phyloP scores from a whole-genome alignment of 495 filamentous ascomycete genomes.

The Oidiodendron maius region DNA sequence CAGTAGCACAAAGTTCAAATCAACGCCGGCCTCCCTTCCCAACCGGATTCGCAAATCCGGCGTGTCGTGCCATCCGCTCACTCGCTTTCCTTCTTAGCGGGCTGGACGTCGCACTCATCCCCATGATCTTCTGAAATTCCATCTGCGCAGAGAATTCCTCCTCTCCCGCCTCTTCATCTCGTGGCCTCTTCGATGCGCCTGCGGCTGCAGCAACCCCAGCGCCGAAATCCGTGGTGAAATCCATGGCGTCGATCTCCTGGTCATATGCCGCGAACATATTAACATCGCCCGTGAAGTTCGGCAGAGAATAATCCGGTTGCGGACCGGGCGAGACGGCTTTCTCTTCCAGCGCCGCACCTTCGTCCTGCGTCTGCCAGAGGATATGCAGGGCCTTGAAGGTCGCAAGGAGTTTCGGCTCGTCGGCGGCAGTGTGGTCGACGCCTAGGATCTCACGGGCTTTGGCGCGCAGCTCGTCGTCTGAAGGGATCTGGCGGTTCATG shows the following conservation, averaged over 20 bases:
- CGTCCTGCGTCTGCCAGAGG: neutral
- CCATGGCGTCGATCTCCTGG: neutral
- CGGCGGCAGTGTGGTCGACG: slow-evolving; percentile 35
- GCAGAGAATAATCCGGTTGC: neutral
- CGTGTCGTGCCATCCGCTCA: no score
- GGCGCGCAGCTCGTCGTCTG: slow-evolving; percentile 31
- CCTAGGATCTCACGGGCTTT: slow-evolving; percentile 38
- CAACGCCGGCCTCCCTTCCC: no score
- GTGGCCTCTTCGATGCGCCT: no score
- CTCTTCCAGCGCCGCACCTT: neutral
- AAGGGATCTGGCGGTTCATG: slow-evolving; percentile 26
- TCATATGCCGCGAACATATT: neutral
- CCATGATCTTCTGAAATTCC: no score
- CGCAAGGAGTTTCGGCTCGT: slow-evolving; percentile 39
- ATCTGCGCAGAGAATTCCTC: no score
- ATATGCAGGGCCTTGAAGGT: slow-evolving; percentile 36
- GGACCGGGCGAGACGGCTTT: neutral
- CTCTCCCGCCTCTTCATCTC: no score
- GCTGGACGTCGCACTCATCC: no score
- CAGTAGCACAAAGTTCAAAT: no score
- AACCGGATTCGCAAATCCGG: no score
- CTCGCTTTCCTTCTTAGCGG: no score
- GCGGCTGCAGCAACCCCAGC: neutral
- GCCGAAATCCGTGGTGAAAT: neutral
- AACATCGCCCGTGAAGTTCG: neutral